Percentiles rank a stretch among this genome's conserved stretches.
phyloP scores from a whole-genome alignment of 352 stramenopile species.

The Vaucheria bursata region DNA sequence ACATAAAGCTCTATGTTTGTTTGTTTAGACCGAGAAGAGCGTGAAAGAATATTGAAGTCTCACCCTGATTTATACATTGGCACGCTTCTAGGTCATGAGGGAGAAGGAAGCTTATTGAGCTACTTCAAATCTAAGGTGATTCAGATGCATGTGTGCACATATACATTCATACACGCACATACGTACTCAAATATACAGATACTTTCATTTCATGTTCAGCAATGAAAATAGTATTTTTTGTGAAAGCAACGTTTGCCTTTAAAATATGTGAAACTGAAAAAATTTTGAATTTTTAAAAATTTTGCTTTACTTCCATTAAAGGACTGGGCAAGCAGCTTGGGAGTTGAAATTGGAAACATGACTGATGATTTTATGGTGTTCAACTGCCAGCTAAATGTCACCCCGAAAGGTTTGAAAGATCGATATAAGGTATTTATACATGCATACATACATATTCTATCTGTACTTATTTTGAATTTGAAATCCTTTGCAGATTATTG shows the following conservation, averaged over 20 bases:
- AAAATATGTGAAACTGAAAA: too few relatives aligned
- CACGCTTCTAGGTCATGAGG: constrained; percentile 40
- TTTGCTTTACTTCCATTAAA: too few relatives aligned
- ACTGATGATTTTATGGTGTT: constrained; percentile 41
- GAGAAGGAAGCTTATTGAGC: constrained; percentile 29
- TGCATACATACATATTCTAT: too few relatives aligned
- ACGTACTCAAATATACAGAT: too few relatives aligned
- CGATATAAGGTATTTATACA: constrained; percentile 6
- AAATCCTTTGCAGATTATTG: constrained; percentile 17
- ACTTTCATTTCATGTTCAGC: too few relatives aligned
- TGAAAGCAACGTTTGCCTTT: too few relatives aligned
- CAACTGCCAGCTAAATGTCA: constrained; percentile 7
- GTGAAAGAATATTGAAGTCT: neutral
- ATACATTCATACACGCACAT: too few relatives aligned
- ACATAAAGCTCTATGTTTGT: too few relatives aligned
- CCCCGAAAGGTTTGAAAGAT: neutral
- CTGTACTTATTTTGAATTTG: neutral
- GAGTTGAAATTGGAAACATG: constrained; percentile 16
- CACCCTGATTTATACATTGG: constrained; percentile 29
- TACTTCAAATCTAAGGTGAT: constrained; percentile 35
- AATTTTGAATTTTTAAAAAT: too few relatives aligned
- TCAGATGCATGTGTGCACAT: too few relatives aligned
- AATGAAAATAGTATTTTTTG: too few relatives aligned
- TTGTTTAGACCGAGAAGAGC: too few relatives aligned
- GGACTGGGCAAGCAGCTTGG: constrained; percentile 39